Evolutionary conservation across 2,329 filamentous ascomycete genomes (phyloP).

Genomic region (Bipolaris victoriae): DNA sequence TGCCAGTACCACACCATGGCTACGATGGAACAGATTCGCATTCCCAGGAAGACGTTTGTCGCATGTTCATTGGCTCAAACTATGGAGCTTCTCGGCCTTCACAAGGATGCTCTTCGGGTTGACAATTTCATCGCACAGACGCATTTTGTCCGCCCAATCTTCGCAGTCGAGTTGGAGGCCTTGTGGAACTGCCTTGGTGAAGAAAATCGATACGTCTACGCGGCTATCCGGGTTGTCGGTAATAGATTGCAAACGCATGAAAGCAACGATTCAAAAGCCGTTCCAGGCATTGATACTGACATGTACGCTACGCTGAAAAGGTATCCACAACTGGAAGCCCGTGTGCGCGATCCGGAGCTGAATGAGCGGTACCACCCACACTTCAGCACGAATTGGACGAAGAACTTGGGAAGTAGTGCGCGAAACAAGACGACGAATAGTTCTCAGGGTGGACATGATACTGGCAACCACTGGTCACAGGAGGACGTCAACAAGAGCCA

Average conservation of each 20-base stretch:
- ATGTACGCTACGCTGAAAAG: slow-evolving; percentile 14
- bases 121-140: slow-evolving; percentile 21
- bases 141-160: slow-evolving; percentile 24
- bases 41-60: slow-evolving; percentile 26
- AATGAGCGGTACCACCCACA: slow-evolving; percentile 19
- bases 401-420: not conserved
- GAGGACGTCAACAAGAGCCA: not conserved
- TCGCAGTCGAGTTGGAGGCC: slow-evolving; percentile 21
- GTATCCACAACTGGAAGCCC: slow-evolving; percentile 12
- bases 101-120: slow-evolving; percentile 27
- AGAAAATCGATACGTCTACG: slow-evolving; percentile 27
- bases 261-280: not conserved
- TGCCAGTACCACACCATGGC: slow-evolving; percentile 19
- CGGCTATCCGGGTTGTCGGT: slow-evolving; percentile 22
- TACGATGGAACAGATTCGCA: slow-evolving; percentile 19
- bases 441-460: not conserved
- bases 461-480: not conserved
- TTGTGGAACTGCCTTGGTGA: slow-evolving; percentile 31
- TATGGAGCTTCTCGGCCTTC: slow-evolving; percentile 24
- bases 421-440: not conserved
- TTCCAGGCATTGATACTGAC: slow-evolving; percentile 3
- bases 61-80: slow-evolving; percentile 31
- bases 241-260: slow-evolving; percentile 7
- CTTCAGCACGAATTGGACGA: slow-evolving; percentile 18
- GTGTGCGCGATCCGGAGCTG: slow-evolving; percentile 13